Conservation (phyloP, 2,329 filamentous ascomycete genomes). For the Diaporthe amygdali region DNA sequence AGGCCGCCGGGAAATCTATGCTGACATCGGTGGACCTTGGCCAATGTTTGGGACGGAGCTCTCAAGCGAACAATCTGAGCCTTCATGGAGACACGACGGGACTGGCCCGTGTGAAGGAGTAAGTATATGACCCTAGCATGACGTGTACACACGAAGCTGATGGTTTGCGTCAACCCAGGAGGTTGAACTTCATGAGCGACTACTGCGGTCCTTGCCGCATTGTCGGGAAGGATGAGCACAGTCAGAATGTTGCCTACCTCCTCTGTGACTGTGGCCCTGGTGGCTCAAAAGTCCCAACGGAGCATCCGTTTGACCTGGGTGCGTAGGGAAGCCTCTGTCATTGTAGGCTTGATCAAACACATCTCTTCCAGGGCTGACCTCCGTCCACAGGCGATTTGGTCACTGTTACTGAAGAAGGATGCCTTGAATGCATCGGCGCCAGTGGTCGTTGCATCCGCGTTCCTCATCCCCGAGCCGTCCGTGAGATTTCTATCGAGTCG, state of each 20-base stretch:
- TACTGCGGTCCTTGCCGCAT: slow-evolving; percentile 10
- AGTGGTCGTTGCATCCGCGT: background rate
- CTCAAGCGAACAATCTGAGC: background rate
- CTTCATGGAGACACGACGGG: background rate
- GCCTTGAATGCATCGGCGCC: slow-evolving; percentile 13
- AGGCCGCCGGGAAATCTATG: background rate
- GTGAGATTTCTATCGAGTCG: background rate
- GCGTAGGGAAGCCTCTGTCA: background rate
- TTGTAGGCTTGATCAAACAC: background rate
- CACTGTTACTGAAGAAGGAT: slow-evolving; percentile 6
- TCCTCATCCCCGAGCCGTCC: background rate
- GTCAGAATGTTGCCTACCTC: background rate
- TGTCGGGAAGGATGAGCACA: background rate
- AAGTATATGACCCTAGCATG: background rate
- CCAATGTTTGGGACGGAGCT: slow-evolving; percentile 17
- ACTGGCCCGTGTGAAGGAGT: background rate
- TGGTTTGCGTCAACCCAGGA: background rate
- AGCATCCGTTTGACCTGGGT: slow-evolving; percentile 20
- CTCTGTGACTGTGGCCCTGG: slow-evolving; percentile 12
- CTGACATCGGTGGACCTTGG: slow-evolving; percentile 8
- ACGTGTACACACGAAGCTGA: background rate
- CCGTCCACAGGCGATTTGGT: background rate
- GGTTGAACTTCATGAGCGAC: slow-evolving; percentile 11
- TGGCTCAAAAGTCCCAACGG: background rate
- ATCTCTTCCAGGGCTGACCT: background rate